Evolutionary conservation across 352 stramenopile species (phyloP).

Genomic region (Pythium plurisporium): DNA sequence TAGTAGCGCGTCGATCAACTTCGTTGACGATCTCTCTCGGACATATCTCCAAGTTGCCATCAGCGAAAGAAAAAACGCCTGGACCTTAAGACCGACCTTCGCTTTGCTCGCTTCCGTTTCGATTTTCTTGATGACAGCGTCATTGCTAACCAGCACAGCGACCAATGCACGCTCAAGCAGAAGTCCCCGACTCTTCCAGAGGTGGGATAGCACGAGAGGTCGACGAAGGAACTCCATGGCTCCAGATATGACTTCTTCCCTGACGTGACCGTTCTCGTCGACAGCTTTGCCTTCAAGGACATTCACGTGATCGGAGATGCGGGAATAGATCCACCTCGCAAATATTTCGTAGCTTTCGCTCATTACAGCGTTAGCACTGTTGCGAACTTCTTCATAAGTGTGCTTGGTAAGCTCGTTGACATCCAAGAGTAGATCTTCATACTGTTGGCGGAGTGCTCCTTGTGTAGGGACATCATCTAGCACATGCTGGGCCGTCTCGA

Average conservation of each 20-base stretch:
- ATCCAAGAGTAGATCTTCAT: constrained; percentile 43
- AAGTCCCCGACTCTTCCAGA: constrained; percentile 44
- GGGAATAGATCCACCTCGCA: constrained; percentile 44
- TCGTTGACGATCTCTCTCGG: constrained; percentile 6
- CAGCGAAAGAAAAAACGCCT: constrained; percentile 48
- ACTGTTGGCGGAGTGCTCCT: constrained; percentile 19
- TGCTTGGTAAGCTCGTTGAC: constrained; percentile 51
- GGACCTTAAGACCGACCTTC: constrained; percentile 51
- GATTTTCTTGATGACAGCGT: constrained; percentile 42
- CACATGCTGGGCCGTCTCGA: constrained; percentile 46
- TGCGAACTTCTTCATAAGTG: constrained; percentile 49
- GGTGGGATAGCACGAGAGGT: constrained; percentile 30
- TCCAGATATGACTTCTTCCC: constrained; percentile 40
- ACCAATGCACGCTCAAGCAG: constrained; percentile 38
- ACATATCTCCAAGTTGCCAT: constrained; percentile 55
- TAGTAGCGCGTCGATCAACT: constrained; percentile 34
- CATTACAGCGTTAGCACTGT: constrained; percentile 36
- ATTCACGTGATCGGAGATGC: constrained; percentile 37
- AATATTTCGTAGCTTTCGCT: constrained; percentile 51
- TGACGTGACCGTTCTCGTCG: constrained; percentile 23
- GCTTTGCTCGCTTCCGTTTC: constrained; percentile 51
- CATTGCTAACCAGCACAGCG: constrained; percentile 45
- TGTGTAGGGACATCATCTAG: constrained; percentile 15
- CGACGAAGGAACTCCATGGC: constrained; percentile 36
- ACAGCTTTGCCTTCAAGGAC: constrained; percentile 35